Evolutionary conservation across 371 early-diverging fungal species (phyloP), one percentile per base, ranked within the genome.

Genomic region (Mortierella sp.): DNA sequence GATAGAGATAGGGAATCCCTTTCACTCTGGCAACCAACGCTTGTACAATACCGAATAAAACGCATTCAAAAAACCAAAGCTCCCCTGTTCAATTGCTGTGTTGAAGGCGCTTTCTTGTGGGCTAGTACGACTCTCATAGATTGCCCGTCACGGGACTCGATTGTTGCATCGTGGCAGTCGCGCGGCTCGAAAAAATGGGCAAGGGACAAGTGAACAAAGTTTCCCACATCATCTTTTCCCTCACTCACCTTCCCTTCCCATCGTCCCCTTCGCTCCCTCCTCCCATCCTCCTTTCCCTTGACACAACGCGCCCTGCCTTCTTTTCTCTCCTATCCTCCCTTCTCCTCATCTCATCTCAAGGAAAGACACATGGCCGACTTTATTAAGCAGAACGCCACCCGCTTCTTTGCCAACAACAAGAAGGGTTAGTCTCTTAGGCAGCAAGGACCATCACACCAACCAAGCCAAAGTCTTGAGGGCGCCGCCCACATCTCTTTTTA

Each of bases 381-480:
- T 67, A 81, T 78, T 44, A 80, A 64, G 67, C 78, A 75, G 71
- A 81, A 73, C 76, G 79, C 80, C 37, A 90, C 90, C 57, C 91
- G 87, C 86, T 94, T 93, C 88, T 94, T 94, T 86, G 86, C 92
- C 57, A 92, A 91, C 37, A 92, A 90, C 73, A 93, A 91, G 83
- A 93, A 91, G 88, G 94, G 94, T 92, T 83, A 70, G 57, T 31
- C 28, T 16, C 37, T 28, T 2, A 16, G 64, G 31, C 5, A 31
- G 37, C 61, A 37, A 31, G 44, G n/a, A 74, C 40, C 59, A 34
- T 50, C 50, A 14, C 50, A 50, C 50, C 43, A 50, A 50, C 50
- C 69, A 28, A 13, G 37, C 40, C 74, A 59, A 31, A 51, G 50
- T 50, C 50, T 28, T 51, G 24, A 40, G 3, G 3, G 67, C 21